Conservation (phyloP, 352 stramenopile genomes). For the Phytophthora sansomeana region DNA sequence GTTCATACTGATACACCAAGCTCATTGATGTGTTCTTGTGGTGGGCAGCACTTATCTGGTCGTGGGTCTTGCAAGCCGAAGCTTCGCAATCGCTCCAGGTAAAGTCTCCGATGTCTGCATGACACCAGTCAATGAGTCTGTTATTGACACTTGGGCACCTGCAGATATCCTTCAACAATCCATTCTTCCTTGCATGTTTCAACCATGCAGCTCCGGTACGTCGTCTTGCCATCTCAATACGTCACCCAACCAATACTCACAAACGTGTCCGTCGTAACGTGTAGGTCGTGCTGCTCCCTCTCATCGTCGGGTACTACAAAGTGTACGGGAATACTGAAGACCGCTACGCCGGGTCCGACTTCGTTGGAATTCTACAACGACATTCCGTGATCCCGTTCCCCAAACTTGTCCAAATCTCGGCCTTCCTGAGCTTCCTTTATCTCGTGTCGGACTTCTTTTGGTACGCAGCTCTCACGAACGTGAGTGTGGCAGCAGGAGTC, state of each 20-base stretch:
- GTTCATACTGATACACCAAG: background rate
- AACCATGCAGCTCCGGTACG: constrained; percentile 54
- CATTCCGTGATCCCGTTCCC: constrained; percentile 49
- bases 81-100: constrained; percentile 41
- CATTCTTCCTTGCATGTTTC: constrained; percentile 68
- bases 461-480: constrained; percentile 54
- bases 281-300: constrained; percentile 51
- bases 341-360: constrained; percentile 27
- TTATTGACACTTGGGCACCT: background rate
- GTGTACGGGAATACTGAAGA: constrained; percentile 28
- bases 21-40: background rate
- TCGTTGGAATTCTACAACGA: constrained; percentile 37
- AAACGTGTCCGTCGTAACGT: background rate
- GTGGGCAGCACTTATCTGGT: constrained; percentile 36
- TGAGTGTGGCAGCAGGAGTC: constrained; percentile 58
- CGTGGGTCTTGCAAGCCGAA: constrained; percentile 42
- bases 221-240: background rate
- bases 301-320: constrained; percentile 50
- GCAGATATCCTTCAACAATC: constrained; percentile 41
- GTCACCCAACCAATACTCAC: background rate
- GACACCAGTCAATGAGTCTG: background rate
- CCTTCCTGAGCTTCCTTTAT: constrained; percentile 50
- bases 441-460: constrained; percentile 67
- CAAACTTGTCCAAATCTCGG: constrained; percentile 45
- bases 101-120: background rate